phyloP scores from a whole-genome alignment of 2,329 filamentous ascomycete species.

The Herpotrichia juniperi region DNA sequence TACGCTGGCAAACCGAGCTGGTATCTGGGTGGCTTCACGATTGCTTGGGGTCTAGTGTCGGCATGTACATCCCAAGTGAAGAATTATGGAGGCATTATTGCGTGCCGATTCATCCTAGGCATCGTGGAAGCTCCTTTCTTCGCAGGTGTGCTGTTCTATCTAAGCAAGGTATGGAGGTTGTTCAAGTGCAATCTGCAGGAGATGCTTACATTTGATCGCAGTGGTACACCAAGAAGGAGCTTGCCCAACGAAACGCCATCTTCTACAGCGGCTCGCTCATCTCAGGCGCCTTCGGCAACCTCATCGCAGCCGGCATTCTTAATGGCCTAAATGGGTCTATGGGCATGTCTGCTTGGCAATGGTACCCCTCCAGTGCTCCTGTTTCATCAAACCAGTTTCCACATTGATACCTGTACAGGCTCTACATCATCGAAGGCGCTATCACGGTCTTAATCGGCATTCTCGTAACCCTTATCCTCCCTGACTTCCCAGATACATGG shows the following conservation, averaged over 20 bases:
- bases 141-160: conserved; percentile 13
- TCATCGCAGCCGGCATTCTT: conserved; percentile 59
- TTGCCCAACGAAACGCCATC: conserved; percentile 56
- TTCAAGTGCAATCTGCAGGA: background rate
- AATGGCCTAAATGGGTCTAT: conserved; percentile 37
- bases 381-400: background rate
- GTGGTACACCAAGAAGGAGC: conserved; percentile 59
- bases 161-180: conserved; percentile 6
- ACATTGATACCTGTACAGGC: background rate
- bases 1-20: conserved; percentile 60
- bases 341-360: conserved; percentile 38
- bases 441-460: conserved; percentile 37
- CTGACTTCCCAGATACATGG: conserved; percentile 49
- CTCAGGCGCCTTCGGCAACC: conserved; percentile 55
- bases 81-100: conserved; percentile 21
- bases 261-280: conserved; percentile 58
- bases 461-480: conserved; percentile 35
- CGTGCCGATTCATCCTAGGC: conserved; percentile 15
- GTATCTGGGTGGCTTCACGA: conserved; percentile 58
- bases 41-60: conserved; percentile 47
- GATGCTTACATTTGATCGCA: conserved; percentile 55
- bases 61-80: conserved; percentile 51
- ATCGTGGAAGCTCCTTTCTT: conserved; percentile 11
- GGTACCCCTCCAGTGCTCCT: conserved; percentile 10
- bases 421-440: conserved; percentile 40